Base-by-base conservation (phyloP, 257 asterid genomes). In the Scutellaria galericulata region DNA sequence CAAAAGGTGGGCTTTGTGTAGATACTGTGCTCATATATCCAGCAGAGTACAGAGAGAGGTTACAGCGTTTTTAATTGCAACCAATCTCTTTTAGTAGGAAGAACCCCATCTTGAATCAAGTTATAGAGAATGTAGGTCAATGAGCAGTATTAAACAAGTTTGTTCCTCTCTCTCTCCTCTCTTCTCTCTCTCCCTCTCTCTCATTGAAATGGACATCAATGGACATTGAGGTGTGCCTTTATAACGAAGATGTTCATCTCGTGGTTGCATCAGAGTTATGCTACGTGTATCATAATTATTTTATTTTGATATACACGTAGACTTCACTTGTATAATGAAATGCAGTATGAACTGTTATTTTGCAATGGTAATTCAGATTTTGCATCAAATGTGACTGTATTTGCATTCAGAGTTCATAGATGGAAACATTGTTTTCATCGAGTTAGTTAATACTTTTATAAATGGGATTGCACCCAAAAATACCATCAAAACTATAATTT, bases 1-100 rank as follows among this genome's bases (percentile, higher is more conserved):
- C 95, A 0, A 90, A 90, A 78, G 98, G 98, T 53, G 98, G 98
- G 0, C 86, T 93, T 13, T 93, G 95, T 79, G 93, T 90, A 59
- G 98, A 90, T 83, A 87, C 98, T 35, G 97, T 89, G 15, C 18
- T 77, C n/a, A 80, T 93, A 75, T 85, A 69, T 78, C 98, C 97
- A 40, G 63, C 83, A 5, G 95, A 73, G 79, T 71, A 78, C 37
- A 66, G 61, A 66, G 93, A 83, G 86, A 82, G 93, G 89, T 83
- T 90, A 22, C 86, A 80, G 87, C 86, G 40, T 76, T 88, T 88
- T 86, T 88, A 84, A 75, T 69, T 58, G 85, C 76, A 58, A 65
- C 77, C 79, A 4, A 39, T 76, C 84, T 80, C 79, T 64, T 37
- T 31, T 31, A 31, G 37, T 31, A 31, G 50, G 57, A 55, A 71